These are phyloP conservation scores for Aspergillus sp. DNA, from an alignment of 2,329 filamentous ascomycete genomes.

Conservation along the genomic window DNA sequence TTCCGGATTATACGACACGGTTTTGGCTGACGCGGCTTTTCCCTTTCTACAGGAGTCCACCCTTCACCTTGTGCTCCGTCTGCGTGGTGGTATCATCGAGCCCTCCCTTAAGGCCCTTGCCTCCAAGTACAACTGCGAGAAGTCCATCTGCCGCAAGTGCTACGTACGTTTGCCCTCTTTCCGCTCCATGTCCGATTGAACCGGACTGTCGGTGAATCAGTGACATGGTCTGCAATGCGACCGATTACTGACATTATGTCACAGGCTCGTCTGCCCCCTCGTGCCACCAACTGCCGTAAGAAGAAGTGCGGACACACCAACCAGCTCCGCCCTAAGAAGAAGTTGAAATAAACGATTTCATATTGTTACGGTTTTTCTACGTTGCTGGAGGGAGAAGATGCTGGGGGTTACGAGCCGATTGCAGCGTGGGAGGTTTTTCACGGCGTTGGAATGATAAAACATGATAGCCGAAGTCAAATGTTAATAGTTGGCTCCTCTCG, in stretches of 20 bases:
- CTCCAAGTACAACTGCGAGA: constrained; percentile 99
- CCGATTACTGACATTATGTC: neutral
- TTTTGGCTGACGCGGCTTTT: constrained; percentile 32
- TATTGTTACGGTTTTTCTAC: constrained; percentile 49
- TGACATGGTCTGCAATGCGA: neutral
- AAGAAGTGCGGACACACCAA: constrained; percentile 99
- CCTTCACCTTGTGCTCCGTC: constrained; percentile 96
- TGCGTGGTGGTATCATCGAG: constrained; percentile 99
- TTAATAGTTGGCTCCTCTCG: constrained; percentile 37
- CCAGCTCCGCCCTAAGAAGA: constrained; percentile 99
- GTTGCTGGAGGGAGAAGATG: constrained; percentile 34
- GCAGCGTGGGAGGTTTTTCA: constrained; percentile 36
- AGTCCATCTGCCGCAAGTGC: constrained; percentile 99
- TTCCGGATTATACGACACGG: constrained; percentile 4
- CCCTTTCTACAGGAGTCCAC: constrained; percentile 74
- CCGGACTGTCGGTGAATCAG: neutral
- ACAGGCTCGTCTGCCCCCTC: constrained; percentile 81
- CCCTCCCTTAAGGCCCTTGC: constrained; percentile 97
- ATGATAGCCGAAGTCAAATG: constrained; percentile 38
- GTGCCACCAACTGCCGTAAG: constrained; percentile 99
- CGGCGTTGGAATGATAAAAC: constrained; percentile 42
- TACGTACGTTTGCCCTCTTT: constrained; percentile 67
- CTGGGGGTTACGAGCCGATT: constrained; percentile 33
- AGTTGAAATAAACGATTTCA: constrained; percentile 74
- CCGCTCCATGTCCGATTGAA: neutral